Evolutionary conservation across 495 filamentous ascomycete genomes (phyloP).

Genomic region (Diplogelasinospora grovesii): DNA sequence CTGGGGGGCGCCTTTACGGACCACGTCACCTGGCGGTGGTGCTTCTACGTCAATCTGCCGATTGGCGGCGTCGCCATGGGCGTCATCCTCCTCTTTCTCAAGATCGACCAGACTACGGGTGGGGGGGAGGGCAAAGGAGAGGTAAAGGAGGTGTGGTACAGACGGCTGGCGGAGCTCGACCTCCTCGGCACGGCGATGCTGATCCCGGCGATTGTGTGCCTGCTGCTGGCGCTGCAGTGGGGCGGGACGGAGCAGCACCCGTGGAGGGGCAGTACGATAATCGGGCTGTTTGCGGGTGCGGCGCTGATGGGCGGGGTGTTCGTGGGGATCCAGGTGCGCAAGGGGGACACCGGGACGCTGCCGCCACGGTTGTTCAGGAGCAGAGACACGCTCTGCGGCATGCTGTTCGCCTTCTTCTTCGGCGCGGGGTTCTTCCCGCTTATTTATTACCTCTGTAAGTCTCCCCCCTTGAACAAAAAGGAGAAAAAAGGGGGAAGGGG

Average conservation of each 20-base stretch:
- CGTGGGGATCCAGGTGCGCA: constrained; percentile 42
- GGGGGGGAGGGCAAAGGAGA: too few relatives aligned
- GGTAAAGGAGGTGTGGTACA: constrained; percentile 24
- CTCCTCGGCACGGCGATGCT: constrained; percentile 44
- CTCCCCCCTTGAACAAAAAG: not conserved
- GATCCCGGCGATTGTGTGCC: constrained; percentile 46
- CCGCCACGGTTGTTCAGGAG: constrained; percentile 51
- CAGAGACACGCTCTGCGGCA: constrained; percentile 45
- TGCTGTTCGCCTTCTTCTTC: constrained; percentile 52
- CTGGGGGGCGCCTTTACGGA: constrained; percentile 46
- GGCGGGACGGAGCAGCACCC: constrained; percentile 49
- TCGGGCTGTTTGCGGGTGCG: constrained; percentile 43
- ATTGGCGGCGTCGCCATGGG: constrained; percentile 53
- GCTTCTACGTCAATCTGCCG: constrained; percentile 56
- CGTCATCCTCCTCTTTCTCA: constrained; percentile 48
- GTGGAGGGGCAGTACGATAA: constrained; percentile 42
- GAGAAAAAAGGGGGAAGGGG: not conserved
- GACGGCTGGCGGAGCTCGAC: constrained; percentile 45
- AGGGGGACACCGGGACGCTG: constrained; percentile 47
- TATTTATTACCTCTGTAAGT: constrained; percentile 60
- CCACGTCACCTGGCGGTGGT: constrained; percentile 47
- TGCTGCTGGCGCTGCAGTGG: constrained; percentile 60
- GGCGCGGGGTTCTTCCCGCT: constrained; percentile 62
- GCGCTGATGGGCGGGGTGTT: constrained; percentile 44
- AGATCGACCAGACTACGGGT: constrained; percentile 31